Percentiles rank a stretch among this genome's conserved stretches.
Evolutionary conservation across 2,329 filamentous ascomycete genomes (phyloP).

Genomic region (Coleophoma eucalyptorum): DNA sequence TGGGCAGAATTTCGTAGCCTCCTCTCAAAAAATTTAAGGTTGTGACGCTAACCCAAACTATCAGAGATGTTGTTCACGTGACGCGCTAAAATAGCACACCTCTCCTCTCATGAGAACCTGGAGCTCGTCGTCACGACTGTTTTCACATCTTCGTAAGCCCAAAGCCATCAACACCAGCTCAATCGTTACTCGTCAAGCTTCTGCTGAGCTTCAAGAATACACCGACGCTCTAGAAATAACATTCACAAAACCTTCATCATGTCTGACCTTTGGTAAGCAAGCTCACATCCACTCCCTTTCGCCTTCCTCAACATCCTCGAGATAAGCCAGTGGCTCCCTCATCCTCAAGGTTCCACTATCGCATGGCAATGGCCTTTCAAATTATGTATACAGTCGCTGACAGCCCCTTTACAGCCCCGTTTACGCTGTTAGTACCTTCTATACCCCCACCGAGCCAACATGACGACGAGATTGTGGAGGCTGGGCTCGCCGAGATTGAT

Average conservation of each 20-base stretch:
- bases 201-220: slow-evolving; percentile 13
- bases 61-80: neutral
- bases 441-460: slow-evolving; percentile 8
- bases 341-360: neutral
- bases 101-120: slow-evolving; percentile 6
- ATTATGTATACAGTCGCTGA: slow-evolving; percentile 36
- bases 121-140: slow-evolving; percentile 16
- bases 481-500: slow-evolving; percentile 7
- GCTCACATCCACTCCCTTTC: slow-evolving; percentile 21
- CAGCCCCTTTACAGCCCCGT: slow-evolving; percentile 67
- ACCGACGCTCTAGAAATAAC: slow-evolving; percentile 7
- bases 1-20: no score
- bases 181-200: slow-evolving; percentile 19
- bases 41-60: neutral
- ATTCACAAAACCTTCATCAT: slow-evolving; percentile 51
- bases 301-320: slow-evolving; percentile 22
- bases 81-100: slow-evolving; percentile 1
- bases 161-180: slow-evolving; percentile 19
- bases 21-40: neutral
- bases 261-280: slow-evolving; percentile 79
- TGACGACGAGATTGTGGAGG: slow-evolving; percentile 9
- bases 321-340: slow-evolving; percentile 10
- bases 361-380: neutral
- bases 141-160: slow-evolving; percentile 17
- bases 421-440: slow-evolving; percentile 82